phyloP scores from a whole-genome alignment of 208 protist genomes.

The Balamuthia mandrillaris region DNA sequence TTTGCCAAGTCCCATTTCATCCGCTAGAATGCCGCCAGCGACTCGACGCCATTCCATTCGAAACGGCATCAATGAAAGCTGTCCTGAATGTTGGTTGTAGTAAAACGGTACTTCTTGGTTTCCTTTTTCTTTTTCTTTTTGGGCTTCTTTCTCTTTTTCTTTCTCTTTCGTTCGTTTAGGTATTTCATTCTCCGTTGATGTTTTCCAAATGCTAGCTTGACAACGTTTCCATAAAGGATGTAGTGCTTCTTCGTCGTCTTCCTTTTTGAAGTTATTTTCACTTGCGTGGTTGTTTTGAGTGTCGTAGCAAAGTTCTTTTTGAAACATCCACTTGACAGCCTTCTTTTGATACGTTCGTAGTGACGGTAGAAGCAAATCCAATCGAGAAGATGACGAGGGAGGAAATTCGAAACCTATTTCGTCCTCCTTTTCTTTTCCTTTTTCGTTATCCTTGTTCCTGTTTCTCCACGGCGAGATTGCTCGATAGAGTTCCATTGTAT shows the following conservation, averaged over 20 bases:
- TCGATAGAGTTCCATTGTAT: background rate
- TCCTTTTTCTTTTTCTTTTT: background rate
- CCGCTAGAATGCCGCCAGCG: background rate
- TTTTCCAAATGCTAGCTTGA: too few relatives aligned
- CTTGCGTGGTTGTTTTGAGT: background rate
- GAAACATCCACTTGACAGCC: slow-evolving; percentile 14
- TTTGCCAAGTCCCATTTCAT: slow-evolving; percentile 32
- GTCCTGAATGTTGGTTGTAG: slow-evolving; percentile 16
- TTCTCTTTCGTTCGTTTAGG: background rate
- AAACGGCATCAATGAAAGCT: background rate
- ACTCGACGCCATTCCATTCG: background rate
- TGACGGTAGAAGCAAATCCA: background rate
- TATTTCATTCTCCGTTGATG: background rate
- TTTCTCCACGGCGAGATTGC: background rate
- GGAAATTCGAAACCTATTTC: too few relatives aligned
- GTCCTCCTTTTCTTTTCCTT: background rate
- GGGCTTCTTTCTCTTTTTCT: background rate
- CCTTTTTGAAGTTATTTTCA: background rate
- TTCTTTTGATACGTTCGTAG: background rate
- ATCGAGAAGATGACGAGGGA: background rate
- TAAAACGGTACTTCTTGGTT: background rate
- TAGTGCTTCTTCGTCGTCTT: background rate
- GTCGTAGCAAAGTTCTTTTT: too few relatives aligned
- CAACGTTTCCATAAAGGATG: background rate
- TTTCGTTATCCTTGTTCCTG: background rate